Evolutionary conservation across 345 rosid species (phyloP).

Genomic region (Pseudoturritis turrita): DNA sequence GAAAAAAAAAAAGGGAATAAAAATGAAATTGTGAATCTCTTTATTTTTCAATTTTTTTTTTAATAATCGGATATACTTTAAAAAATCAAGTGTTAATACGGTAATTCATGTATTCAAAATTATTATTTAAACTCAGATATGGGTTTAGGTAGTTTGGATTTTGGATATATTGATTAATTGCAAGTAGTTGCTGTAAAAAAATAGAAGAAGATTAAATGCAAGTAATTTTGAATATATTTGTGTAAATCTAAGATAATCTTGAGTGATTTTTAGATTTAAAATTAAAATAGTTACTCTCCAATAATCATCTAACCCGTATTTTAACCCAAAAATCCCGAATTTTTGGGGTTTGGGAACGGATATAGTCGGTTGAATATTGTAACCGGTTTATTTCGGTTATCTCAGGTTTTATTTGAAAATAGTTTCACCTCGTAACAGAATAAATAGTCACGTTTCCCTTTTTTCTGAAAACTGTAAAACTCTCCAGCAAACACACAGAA

Average conservation of each 20-base stretch:
- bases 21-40: constrained; percentile 17
- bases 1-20: constrained; percentile 11
- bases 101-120: too few relatives aligned
- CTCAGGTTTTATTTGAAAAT: not conserved
- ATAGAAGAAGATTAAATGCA: too few relatives aligned
- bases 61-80: too few relatives aligned
- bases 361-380: not conserved
- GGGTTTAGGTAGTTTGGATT: not conserved
- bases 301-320: not conserved
- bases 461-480: constrained; percentile 14
- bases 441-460: not conserved
- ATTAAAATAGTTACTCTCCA: not conserved
- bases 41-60: not conserved
- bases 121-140: not conserved
- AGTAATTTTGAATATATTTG: not conserved
- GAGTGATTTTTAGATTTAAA: not conserved
- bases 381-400: not conserved
- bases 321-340: not conserved
- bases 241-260: not conserved
- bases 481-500: constrained; percentile 2
- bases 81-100: too few relatives aligned
- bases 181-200: too few relatives aligned
- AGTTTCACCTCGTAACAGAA: constrained; percentile 1
- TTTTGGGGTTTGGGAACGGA: not conserved
- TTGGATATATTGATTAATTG: too few relatives aligned